A percentile compares a stretch with the other conserved stretches of the same genome.
Conservation (phyloP, 129 eudicot genomes). For the Heracleum sosnowskyi region DNA sequence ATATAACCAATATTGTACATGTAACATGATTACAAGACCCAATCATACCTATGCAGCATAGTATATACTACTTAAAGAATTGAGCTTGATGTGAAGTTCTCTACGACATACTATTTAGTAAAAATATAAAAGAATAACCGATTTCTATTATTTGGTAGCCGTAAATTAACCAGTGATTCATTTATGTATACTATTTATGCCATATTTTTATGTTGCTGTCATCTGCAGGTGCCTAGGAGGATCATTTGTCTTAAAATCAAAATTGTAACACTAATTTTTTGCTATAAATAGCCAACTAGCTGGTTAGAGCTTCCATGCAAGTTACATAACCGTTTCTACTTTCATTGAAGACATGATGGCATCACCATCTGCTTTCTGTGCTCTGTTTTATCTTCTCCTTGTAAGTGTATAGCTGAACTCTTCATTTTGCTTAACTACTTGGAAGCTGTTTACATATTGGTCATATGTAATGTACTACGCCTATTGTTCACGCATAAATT, state of each 20-base stretch:
- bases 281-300: slow-evolving; percentile 11
- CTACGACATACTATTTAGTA: neutral
- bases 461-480: too few relatives aligned
- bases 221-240: too few relatives aligned
- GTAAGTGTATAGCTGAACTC: slow-evolving; percentile 3
- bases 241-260: neutral
- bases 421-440: too few relatives aligned
- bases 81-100: neutral
- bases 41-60: neutral
- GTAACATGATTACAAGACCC: neutral
- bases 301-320: neutral
- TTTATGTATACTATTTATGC: too few relatives aligned
- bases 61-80: neutral
- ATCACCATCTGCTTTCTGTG: slow-evolving; percentile 1
- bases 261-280: neutral
- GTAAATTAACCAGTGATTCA: neutral
- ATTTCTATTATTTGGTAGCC: neutral
- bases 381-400: slow-evolving; percentile 16
- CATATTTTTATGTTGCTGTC: too few relatives aligned
- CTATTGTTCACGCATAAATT: too few relatives aligned
- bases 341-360: slow-evolving; percentile 10
- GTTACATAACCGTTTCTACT: neutral
- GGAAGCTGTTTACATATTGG: too few relatives aligned
- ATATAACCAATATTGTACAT: too few relatives aligned
- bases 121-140: too few relatives aligned